Evolutionary conservation across 2,329 filamentous ascomycete species (phyloP), one percentile per base, ranked within the genome.

Genomic region (Aureobasidium sp.): DNA sequence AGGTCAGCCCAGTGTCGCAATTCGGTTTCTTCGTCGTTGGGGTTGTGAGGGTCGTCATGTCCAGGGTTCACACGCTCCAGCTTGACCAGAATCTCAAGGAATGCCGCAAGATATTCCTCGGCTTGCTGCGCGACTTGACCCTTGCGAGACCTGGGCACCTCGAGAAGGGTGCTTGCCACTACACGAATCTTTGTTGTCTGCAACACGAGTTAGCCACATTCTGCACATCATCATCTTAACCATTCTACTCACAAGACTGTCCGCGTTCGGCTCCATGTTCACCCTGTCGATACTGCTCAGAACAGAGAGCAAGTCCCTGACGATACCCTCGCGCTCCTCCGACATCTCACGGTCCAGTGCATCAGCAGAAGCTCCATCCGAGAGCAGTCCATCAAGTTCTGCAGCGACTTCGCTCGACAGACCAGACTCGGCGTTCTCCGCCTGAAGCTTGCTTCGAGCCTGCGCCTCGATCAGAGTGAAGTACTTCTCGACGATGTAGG

Each of bases 401-500:
- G 73, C 73, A 4, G 71, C 71, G 9, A 68, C 71, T 54, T 71
- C 71, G 48, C 68, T 73, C 31, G 67, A 69, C 1, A 71, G 69
- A 58, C 67, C 69, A 50, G 74, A 71, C 45, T 75, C 68, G 8
- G 69, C 70, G 62, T 73, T 68, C 61, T 77, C 73, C 62, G 78
- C 75, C 62, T 81, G 76, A 19, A 76, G 71, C 45, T 82, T 75
- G 22, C 65, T 64, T n/a, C 67, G 68, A 22, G 66, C 67, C 67
- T 87, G 83, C 1, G 85, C 83, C 59, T 91, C 88, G 40, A 86
- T 84, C 1, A 94, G 79, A 67, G 85, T 86, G 73, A 90, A 90
- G 75, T 93, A 96, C 66, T 91, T 87, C 72, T 96, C 90, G 0
- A 95, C 90, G 62, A 93, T 85, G 71, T 91, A 92, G 0, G 89